A percentile compares a stretch with the other conserved stretches of the same genome.
Evolutionary conservation across 108 stramenopile species (phyloP).

Genomic region (Parmales sp.): DNA sequence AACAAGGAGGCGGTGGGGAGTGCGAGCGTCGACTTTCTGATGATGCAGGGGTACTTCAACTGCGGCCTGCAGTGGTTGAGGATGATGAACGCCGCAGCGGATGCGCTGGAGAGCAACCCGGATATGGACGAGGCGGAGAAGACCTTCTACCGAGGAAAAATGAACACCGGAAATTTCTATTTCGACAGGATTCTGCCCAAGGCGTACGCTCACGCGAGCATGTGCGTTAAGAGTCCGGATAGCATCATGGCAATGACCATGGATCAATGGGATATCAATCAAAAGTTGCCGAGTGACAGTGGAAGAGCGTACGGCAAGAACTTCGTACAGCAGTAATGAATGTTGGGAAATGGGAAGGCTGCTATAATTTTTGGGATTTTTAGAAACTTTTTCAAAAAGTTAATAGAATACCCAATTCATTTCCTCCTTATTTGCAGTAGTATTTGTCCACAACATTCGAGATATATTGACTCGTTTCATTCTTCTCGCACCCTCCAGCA

Average conservation of each 20-base stretch:
- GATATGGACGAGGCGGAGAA: not conserved
- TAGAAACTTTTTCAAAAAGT: no score
- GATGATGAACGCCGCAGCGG: constrained; percentile 2
- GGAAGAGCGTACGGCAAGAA: not conserved
- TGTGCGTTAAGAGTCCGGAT: not conserved
- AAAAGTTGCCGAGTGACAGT: not conserved
- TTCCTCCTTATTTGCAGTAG: no score
- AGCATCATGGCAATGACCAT: not conserved
- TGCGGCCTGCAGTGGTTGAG: constrained; percentile 14
- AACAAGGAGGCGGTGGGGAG: constrained; percentile 12
- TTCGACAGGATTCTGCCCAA: constrained; percentile 23
- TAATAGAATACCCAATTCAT: no score
- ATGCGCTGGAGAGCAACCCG: not conserved
- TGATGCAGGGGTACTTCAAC: constrained; percentile 13
- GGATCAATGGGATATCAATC: not conserved
- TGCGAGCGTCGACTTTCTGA: constrained; percentile 18
- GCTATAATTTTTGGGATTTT: no score
- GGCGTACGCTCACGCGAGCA: not conserved
- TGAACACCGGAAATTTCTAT: constrained; percentile 10
- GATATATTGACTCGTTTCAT: no score
- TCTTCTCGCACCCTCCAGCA: no score
- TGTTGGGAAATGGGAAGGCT: no score
- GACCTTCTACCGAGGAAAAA: constrained; percentile 16
- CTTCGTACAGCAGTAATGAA: no score
- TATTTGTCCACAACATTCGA: no score